phyloP scores from a whole-genome alignment of 2,329 filamentous ascomycete species.

The Pseudogymnoascus sp. region DNA sequence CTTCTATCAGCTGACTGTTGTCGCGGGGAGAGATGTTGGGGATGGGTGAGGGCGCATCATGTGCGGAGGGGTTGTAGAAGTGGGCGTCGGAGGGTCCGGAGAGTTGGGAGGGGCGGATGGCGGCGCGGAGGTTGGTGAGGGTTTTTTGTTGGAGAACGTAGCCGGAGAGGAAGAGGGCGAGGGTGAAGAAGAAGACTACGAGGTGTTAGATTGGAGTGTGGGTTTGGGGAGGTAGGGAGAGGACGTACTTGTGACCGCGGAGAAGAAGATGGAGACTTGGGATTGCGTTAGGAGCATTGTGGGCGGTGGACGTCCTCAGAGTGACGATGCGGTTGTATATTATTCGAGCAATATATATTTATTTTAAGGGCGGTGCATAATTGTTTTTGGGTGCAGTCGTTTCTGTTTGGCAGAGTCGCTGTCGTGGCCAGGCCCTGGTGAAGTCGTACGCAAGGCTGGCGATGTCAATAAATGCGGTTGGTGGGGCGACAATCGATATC shows the following conservation, averaged over 20 bases:
- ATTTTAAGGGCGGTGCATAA: neutral
- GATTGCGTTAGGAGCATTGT: conserved; percentile 52
- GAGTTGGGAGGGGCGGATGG: conserved; percentile 44
- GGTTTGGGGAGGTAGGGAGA: conserved; percentile 10
- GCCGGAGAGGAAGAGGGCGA: conserved; percentile 77
- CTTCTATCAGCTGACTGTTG: conserved; percentile 33
- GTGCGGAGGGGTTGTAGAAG: conserved; percentile 42
- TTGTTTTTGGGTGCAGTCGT: neutral
- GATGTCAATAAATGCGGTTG: conserved; percentile 26
- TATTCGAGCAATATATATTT: neutral
- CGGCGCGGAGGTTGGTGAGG: conserved; percentile 65
- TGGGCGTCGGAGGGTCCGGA: conserved; percentile 67
- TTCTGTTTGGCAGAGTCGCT: neutral
- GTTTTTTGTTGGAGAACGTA: conserved; percentile 84
- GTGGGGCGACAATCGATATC: conserved; percentile 38
- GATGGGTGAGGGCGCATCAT: neutral
- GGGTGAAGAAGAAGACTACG: conserved; percentile 66
- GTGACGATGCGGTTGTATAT: neutral
- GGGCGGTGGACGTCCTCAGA: neutral
- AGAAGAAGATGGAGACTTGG: conserved; percentile 62
- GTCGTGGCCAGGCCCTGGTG: neutral
- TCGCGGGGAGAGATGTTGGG: conserved; percentile 24
- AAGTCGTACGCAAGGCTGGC: conserved; percentile 2
- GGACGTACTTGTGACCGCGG: conserved; percentile 52
- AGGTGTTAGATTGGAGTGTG: conserved; percentile 13